A percentile compares a stretch with the other conserved stretches of the same genome.
Conservation (phyloP, 768 basidiomycete species). For the Xerocomus potaroensis region DNA sequence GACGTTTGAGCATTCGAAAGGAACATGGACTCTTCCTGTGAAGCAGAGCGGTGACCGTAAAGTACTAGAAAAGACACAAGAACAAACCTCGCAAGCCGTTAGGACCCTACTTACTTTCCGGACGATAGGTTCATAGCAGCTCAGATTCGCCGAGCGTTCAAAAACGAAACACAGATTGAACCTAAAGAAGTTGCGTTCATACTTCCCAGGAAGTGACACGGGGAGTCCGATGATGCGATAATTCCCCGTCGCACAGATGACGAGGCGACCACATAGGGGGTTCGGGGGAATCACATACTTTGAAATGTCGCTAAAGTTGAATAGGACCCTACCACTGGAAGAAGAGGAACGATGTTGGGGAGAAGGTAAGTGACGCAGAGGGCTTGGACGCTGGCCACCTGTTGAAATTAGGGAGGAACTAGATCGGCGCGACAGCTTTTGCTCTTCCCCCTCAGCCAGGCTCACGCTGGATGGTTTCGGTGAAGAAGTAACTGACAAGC, state of each 20-base stretch:
- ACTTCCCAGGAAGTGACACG: constrained; percentile 68
- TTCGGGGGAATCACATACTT: constrained; percentile 92
- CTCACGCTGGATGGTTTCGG: constrained; percentile 32
- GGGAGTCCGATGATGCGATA: constrained; percentile 93
- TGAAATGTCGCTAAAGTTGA: constrained; percentile 88
- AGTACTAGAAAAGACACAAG: constrained; percentile 4
- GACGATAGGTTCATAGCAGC: constrained; percentile 94
- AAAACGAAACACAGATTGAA: constrained; percentile 98
- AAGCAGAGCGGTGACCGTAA: constrained; percentile 3
- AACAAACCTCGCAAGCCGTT: constrained; percentile 78
- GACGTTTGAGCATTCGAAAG: constrained; percentile 71
- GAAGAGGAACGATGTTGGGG: constrained; percentile 47
- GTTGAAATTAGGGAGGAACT: constrained; percentile 49
- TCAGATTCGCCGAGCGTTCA: constrained; percentile 83
- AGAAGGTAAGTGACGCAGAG: constrained; percentile 41
- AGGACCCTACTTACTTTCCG: constrained; percentile 92
- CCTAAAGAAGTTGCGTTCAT: constrained; percentile 83
- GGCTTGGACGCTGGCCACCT: constrained; percentile 39
- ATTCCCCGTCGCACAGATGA: constrained; percentile 76
- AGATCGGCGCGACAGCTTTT: constrained; percentile 45
- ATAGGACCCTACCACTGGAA: constrained; percentile 48
- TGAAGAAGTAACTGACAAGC: constrained; percentile 29
- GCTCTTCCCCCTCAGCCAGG: constrained; percentile 33
- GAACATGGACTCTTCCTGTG: constrained; percentile 83
- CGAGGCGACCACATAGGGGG: constrained; percentile 81